Evolutionary conservation across 352 stramenopile species (phyloP).

Genomic region (Phytophthora tubulina): DNA sequence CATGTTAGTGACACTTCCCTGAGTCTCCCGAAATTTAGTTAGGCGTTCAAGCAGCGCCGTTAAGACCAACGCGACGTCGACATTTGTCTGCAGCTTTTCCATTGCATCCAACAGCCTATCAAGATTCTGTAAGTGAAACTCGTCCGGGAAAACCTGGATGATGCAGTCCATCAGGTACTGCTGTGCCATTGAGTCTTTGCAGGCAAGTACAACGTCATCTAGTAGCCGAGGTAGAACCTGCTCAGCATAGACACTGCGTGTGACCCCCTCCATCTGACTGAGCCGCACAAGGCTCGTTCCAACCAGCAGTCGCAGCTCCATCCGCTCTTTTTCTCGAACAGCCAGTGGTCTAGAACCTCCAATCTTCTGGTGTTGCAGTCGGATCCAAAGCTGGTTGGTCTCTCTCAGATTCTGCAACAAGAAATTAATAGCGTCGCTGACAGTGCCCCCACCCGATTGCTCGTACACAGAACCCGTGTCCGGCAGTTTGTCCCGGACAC

Average conservation of each 20-base stretch:
- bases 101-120: constrained; percentile 89
- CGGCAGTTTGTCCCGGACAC: constrained; percentile 96
- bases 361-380: constrained; percentile 94
- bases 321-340: constrained; percentile 81
- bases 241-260: constrained; percentile 89
- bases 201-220: constrained; percentile 93
- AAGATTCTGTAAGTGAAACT: constrained; percentile 98
- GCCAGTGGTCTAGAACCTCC: constrained; percentile 29
- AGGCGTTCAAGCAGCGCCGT: constrained; percentile 95
- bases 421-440: constrained; percentile 95
- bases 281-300: constrained; percentile 98
- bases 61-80: constrained; percentile 93
- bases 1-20: constrained; percentile 20
- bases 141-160: constrained; percentile 98
- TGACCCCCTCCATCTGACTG: constrained; percentile 96
- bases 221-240: constrained; percentile 92
- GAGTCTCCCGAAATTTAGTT: constrained; percentile 85
- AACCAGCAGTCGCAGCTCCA: constrained; percentile 97
- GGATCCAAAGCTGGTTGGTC: constrained; percentile 99
- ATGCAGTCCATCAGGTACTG: constrained; percentile 99
- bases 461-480: constrained; percentile 83
- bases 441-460: constrained; percentile 67
- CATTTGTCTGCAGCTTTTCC: constrained; percentile 89
- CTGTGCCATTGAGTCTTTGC: constrained; percentile 97
- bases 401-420: constrained; percentile 98